Base-by-base conservation (phyloP, 257 asterid species). In the Ligustrum vulgare region DNA sequence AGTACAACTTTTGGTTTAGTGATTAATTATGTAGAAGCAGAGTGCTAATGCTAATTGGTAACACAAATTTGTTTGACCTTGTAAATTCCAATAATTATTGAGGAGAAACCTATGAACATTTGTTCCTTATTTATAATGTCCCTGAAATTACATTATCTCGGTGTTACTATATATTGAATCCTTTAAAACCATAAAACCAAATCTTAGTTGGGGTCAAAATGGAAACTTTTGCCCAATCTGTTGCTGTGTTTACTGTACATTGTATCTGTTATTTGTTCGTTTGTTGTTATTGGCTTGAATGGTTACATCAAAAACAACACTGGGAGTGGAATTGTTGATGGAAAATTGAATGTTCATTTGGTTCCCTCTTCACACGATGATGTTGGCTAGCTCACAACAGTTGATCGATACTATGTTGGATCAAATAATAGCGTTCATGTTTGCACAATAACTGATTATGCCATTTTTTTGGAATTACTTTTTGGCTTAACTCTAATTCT, bases 391-490 rank as follows among this genome's bases (percentile, higher is more conserved):
- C 90, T 93, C 70, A 93, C 91, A 82, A 91, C 96, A 0, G 2
- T 93, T 81, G 97, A 91, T 87, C 98, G 91, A 86, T 93, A 93
- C 90, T 93, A 89, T 72, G 91, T 88, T 84, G 98, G 97, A 71
- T 87, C 96, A 33, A 93, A 93, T 74, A 93, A 88, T 82, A 70
- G 80, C 51, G 91, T 93, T 80, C 97, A 89, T 91, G 98, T 91
- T 13, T 8, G 20, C 22, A 11, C 35, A 4, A 5, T 74, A 16
- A 35, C 32, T 58, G 15, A 18, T 41, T 22, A 22, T 67, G 34
- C 33, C 8, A n/a, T 6, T 4, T 34, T 34, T 4, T 4, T 35
- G 23, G 69, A 23, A 41, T 60, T 1, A 36, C 58, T 39, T 23
- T 12, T 54, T 4, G 10, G 34, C 39, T 56, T 9, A 8, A 25